phyloP scores from a whole-genome alignment of 31 red algal genomes.

The Odonthalia washingtoniensis region DNA sequence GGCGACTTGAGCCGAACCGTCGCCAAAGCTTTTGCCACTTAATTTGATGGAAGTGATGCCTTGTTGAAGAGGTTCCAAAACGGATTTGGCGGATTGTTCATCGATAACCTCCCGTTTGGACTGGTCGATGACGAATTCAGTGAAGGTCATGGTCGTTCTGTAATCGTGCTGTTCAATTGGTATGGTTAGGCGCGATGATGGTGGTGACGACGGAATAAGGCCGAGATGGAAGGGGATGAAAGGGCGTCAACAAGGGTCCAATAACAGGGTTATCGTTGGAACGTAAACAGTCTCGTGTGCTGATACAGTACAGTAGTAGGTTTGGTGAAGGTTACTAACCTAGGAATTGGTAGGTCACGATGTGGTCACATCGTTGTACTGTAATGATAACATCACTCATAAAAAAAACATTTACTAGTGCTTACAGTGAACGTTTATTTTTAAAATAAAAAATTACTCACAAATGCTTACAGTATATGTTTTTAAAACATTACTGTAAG shows the following conservation, averaged over 20 bases:
- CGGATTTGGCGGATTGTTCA: slow-evolving; percentile 39
- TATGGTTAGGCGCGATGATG: too few relatives aligned
- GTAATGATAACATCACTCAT: too few relatives aligned
- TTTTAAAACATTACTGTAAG: too few relatives aligned
- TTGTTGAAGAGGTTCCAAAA: slow-evolving; percentile 34
- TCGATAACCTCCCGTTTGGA: slow-evolving; percentile 61
- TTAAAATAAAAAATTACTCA: too few relatives aligned
- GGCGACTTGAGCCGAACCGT: slow-evolving; percentile 70
- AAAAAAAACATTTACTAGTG: too few relatives aligned
- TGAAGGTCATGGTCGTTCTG: background rate
- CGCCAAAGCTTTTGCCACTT: slow-evolving; percentile 79
- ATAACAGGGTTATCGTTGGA: background rate
- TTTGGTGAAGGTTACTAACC: too few relatives aligned
- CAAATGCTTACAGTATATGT: too few relatives aligned
- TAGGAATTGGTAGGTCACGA: too few relatives aligned
- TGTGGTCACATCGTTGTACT: too few relatives aligned
- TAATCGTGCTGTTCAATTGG: too few relatives aligned
- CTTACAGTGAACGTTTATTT: too few relatives aligned
- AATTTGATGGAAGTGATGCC: slow-evolving; percentile 61
- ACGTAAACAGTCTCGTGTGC: background rate
- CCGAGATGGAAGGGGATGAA: background rate
- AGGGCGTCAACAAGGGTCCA: background rate
- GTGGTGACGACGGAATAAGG: background rate
- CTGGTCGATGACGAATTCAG: slow-evolving; percentile 49
- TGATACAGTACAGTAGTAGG: background rate